Evolutionary conservation across 495 filamentous ascomycete species (phyloP), one percentile per base, ranked within the genome.

Genomic region (Penicillium lividum): DNA sequence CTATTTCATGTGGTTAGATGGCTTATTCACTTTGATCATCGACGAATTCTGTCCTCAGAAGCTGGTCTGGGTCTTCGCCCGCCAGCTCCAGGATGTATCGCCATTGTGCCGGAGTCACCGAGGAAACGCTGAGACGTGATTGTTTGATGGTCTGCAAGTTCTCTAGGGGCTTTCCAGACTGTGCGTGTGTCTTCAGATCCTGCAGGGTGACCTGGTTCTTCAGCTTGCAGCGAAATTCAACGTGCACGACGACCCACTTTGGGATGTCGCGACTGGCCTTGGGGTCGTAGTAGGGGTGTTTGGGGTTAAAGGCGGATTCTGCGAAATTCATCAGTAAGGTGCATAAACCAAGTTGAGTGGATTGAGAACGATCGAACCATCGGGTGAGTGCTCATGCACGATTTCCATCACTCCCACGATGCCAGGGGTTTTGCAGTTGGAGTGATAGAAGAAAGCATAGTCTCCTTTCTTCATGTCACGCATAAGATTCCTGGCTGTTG

Each of bases 391-490:
- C 72, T 95, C 91, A 59, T 84, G 73, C 3, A 95, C 91, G 67
- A 98, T 88, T 71, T 96, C 89, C 90, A 97, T 95, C 7, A 88
- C 84, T n/a, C 94, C 94, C 5, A 87, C 92, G 51, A 98, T 89
- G 3, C 91, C 93, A 0, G 94, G 93, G 31, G 86, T 81, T 72
- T 94, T 96, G 76, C 89, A 92, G 67, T 92, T 95, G n/a, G 89
- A 93, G 75, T 97, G 93, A 69, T 98, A 98, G 77, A 98, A 97
- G 76, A 98, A 97, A 36, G 92, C 93, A 44, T 89, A 77, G 60
- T 98, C 94, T 42, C 94, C 93, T 61, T 86, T 84, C 70, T 89
- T 91, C 94, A 98, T 98, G 5, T 86, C 80, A 2, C 88, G 84
- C 69, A 98, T 85, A 68, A 96, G 90, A 67, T 97, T 97, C 40